Evolutionary conservation across 2,329 filamentous ascomycete genomes (phyloP), one percentile per base, ranked within the genome.

Genomic region (Ophiostoma perfectum): DNA sequence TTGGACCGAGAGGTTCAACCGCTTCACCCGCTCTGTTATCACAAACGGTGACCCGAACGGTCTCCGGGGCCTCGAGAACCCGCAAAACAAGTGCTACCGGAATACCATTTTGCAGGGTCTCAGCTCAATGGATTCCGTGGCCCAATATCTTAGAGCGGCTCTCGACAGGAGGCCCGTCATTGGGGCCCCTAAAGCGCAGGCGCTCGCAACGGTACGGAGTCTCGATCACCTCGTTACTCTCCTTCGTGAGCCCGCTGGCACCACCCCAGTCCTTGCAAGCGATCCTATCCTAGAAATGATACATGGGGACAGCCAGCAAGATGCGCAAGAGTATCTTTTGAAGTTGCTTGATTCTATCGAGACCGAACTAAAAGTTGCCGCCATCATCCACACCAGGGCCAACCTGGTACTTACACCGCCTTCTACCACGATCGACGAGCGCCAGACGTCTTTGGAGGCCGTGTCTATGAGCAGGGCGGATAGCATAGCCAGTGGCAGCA

Each of bases 311-410:
- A 91, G 96, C 73, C 95, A 98, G 76, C 95, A 99, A 78, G 95
- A 99, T 78, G 95, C 95, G 5, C 95, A 98, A 76, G 95, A 99
- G 77, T 99, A 98, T 77, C 97, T 91, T 74, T 94, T 92, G 16
- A 96, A 94, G 74, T 83, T 99, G 14, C 78, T 97, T 64, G 92
- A 94, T 72, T 89, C 93, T 73, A 82, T 97, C 41, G 92, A 97
- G 74, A 90, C 89, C 74, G 92, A 96, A 75, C 82, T 92, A 55
- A 80, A 81, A 27, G 84, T 82, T 72, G 82, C 83, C 8, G 63
- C n/a, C 63, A 79, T 77, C 3, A 76, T 75, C 67, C 69, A 72
- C 1, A 70, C 74, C n/a, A 71, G 74, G 49, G 74, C 78, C 18
- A 74, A 76, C 5, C 72, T 41, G 18, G 8, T 27, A 27, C 27